Base-by-base conservation (phyloP, 306 rosid species). In the Hylodesmum podocarpum region DNA sequence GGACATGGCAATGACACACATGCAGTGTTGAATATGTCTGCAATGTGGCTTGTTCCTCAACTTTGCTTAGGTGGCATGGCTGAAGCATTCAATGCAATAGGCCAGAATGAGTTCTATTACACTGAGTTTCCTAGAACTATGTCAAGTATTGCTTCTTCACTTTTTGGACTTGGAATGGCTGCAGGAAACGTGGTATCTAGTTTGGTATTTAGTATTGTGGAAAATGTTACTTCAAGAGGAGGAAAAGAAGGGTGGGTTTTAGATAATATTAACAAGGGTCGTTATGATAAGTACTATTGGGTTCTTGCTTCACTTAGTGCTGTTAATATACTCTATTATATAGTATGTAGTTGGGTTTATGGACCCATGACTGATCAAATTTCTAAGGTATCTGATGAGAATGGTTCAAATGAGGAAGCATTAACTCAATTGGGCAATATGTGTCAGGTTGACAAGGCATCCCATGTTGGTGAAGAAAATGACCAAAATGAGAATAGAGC, bases 71-170 rank as follows among this genome's bases (percentile, higher is more conserved):
- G 5, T 9, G 96, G 94, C 9, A 79, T 91, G n/a, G 92, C 90
- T 6, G 96, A 91, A 66, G 92, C 92, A 66, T 86, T 86, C 51
- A 91, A 84, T 44, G 89, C 87, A 0, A 79, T 89, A 2, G 96
- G 88, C 53, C 94, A 91, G 55, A 82, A 80, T 5, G 96, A 91
- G 81, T 89, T 91, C 81, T 89, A 86, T 77, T 91, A 91, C 78
- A 78, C 87, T 0, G 93, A 89, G 71, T 89, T 91, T 11, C 97
- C 97, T 0, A 81, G 43, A 54, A 86, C 88, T 19, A 89, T 91
- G 88, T 85, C 94, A 1, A 86, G 95, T 53, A 54, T 91, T 13
- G 89, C 95, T 21, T 24, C 88, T 0, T 36, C 93, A 2, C 86
- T 89, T 15, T 49, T 82, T 4, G 89, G 90, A 16, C 78, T 91